Conservation (phyloP, 2,329 filamentous ascomycete species). For the Myriosclerotinia scirpicola region DNA sequence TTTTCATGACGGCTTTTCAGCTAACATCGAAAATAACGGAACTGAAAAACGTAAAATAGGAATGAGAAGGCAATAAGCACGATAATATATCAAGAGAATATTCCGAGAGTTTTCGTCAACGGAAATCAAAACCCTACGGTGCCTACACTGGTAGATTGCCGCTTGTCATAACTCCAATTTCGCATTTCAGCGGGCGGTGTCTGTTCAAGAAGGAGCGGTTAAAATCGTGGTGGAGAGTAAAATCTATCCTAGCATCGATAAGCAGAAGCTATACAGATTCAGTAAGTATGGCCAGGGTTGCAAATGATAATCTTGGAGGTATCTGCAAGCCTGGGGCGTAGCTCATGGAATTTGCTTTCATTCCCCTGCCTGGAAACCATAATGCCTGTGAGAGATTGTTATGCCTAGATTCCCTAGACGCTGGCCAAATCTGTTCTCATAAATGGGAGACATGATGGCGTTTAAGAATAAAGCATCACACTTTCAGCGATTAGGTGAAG, state of each 20-base stretch:
- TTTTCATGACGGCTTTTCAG: constrained; percentile 20
- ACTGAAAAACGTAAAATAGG: not conserved
- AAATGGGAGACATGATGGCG: not conserved
- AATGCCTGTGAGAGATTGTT: not conserved
- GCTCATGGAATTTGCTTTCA: not conserved
- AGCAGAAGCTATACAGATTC: not conserved
- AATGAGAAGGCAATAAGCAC: not conserved
- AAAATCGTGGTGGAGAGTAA: not conserved
- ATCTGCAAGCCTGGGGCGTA: constrained; percentile 8
- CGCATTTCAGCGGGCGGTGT: not conserved
- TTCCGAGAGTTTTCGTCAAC: not conserved
- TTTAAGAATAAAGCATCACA: not conserved
- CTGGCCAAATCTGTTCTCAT: not conserved
- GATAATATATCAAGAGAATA: not conserved
- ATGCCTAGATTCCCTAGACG: not conserved
- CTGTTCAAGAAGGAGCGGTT: not conserved
- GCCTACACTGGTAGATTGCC: not conserved
- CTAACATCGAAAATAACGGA: constrained; percentile 12
- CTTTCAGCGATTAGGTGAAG: not conserved
- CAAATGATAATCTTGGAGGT: constrained; percentile 10
- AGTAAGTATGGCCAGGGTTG: constrained; percentile 9
- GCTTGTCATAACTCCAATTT: not conserved
- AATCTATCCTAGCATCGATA: not conserved
- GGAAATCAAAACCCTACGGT: not conserved
- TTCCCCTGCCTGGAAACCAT: not conserved